Conservation (phyloP, 768 basidiomycete species). For the Leucocoprinus sp. region DNA sequence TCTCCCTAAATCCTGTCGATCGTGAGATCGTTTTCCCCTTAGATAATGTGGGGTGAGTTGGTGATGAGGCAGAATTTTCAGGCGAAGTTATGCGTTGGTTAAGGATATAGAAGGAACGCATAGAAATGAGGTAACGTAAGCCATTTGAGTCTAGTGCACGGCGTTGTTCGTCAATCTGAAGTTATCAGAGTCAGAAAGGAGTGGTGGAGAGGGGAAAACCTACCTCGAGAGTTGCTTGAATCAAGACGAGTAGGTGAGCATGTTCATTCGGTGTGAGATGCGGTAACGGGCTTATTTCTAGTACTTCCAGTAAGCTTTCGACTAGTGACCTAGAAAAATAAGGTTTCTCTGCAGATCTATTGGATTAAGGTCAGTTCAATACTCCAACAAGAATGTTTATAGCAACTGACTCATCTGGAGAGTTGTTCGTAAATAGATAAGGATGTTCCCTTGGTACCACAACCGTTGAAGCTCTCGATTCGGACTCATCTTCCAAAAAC, state of each 20-base stretch:
- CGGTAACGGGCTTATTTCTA: constrained; percentile 59
- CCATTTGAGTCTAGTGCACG: constrained; percentile 91
- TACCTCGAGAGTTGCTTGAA: constrained; percentile 84
- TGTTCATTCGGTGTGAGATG: constrained; percentile 75
- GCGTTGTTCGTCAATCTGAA: constrained; percentile 80
- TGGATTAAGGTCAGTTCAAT: neutral
- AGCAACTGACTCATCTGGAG: constrained; percentile 37
- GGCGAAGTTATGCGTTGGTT: constrained; percentile 46
- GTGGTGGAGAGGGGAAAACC: constrained; percentile 8
- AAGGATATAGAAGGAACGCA: constrained; percentile 86
- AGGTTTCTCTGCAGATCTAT: constrained; percentile 40
- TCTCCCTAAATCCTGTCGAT: constrained; percentile 52
- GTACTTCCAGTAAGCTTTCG: constrained; percentile 46
- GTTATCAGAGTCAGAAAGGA: neutral
- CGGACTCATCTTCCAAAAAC: constrained; percentile 37
- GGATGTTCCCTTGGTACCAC: constrained; percentile 31
- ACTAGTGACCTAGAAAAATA: constrained; percentile 57
- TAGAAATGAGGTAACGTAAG: constrained; percentile 84
- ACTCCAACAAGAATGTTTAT: neutral
- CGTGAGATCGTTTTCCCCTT: constrained; percentile 31
- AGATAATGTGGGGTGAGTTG: constrained; percentile 42
- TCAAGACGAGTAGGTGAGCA: constrained; percentile 73
- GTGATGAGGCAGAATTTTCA: constrained; percentile 31
- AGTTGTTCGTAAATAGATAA: constrained; percentile 45
- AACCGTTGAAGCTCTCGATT: constrained; percentile 10